Evolutionary conservation across 2,329 filamentous ascomycete genomes (phyloP), one percentile per base, ranked within the genome.

Genomic region (Myrmaecium sp.): DNA sequence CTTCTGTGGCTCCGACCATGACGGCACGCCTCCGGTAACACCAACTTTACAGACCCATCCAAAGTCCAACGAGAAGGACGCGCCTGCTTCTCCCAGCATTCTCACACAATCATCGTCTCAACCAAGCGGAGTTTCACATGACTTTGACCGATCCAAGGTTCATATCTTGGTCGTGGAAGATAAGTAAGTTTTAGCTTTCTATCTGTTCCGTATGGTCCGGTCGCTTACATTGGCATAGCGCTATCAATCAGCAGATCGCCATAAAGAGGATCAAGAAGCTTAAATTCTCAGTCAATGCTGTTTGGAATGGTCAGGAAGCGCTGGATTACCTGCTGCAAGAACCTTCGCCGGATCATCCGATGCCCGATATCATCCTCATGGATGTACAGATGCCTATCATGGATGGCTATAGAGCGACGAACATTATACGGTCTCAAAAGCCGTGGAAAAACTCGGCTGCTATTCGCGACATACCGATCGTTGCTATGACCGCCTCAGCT

Each of bases 131-230:
- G 22, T 39, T 39, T 25, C 30, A 46, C 14, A 42, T 62, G 23
- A 64, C 64, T 11, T 42, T 79, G 2, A 52, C 64, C 3, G 51
- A 57, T 10, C 48, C 58, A 64, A 68, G 19, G 61, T 74, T 5
- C 68, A 79, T 25, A 59, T 86, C n/a, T 52, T 86, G 12, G 69
- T 89, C 1, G 79, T 84, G 2, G 80, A 86, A 50, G 80, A 86
- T 44, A 83, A 84, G 68, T 71, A 55, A 58, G 68, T 59, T 24
- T 10, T 12, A 11, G 5, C 11, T 7, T 6, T 9, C 14, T 14
- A 23, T 24, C 19, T 10, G 17, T 16, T 25, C 6, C 5, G 5
- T 10, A 25, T 15, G 12, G 12, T n/a, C 7, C 7, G 9, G 14
- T 12, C 16, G 22, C 31, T 33, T 23, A 34, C 25, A 9, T 25